Evolutionary conservation across 2,329 filamentous ascomycete genomes (phyloP), one percentile per base, ranked within the genome.

Genomic region (Sporothrix protearum): DNA sequence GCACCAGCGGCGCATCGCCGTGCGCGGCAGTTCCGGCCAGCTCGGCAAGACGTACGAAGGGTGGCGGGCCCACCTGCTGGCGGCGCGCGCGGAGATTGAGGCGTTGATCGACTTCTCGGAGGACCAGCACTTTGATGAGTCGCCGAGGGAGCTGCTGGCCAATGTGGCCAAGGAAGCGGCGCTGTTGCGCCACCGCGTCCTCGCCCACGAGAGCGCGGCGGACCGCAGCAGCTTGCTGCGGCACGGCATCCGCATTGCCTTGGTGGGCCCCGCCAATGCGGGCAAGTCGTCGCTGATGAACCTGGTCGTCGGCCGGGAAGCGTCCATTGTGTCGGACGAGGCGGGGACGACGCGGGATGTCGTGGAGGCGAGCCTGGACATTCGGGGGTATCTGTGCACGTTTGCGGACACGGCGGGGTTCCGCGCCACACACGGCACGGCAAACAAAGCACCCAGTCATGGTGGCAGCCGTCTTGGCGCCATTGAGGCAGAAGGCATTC

Each of bases 91-190:
- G 10, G 94, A 98, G 81, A 85, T 99, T 51, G 96, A 99, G 81
- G 96, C 96, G 0, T 82, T 99, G 75, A 98, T 99, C 73, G 96
- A 99, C 80, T 99, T 99, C 79, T 92, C 93, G 0, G 96, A 99
- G 79, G 96, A 98, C 77, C 95, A 99, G 81, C 92, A 98, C 82
- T 97, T 99, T 77, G 94, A 98, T 76, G 94, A 97, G 80, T 91
- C 92, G 2, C 92, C 93, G 0, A 82, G 85, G 0, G 87, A 92
- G 71, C 84, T 98, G 28, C 85, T 96, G 59, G 79, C 78, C 0
- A 93, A 89, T 66, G 92, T 97, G 39, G 86, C 88, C 1, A 76
- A 7, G 9, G 55, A 51, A 16, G 69, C 61, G 10, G 2, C 6
- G 2, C 19, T 1, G 2, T 49, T 71, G 3, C 63, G 7, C 0